These are phyloP conservation scores for Albatrellus ellisii DNA, from an alignment of 768 basidiomycete genomes.

Conservation along the genomic window DNA sequence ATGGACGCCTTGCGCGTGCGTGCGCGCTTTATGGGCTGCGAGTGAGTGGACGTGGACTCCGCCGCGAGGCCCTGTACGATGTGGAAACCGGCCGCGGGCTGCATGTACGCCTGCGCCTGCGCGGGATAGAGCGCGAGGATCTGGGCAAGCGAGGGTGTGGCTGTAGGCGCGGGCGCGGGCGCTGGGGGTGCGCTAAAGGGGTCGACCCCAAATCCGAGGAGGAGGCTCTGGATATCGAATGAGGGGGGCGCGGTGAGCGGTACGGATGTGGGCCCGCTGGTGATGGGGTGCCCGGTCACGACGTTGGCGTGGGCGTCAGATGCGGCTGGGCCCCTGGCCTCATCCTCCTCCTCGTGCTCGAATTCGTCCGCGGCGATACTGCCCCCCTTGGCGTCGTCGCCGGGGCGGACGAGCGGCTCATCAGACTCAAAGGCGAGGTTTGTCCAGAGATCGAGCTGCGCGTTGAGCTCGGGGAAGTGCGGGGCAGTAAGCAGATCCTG, in stretches of 20 bases:
- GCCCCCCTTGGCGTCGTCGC: conserved; percentile 17
- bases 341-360: conserved; percentile 14
- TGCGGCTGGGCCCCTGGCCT: conserved; percentile 20
- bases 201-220: conserved; percentile 28
- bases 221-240: conserved; percentile 29
- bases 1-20: conserved; percentile 32
- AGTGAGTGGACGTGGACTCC: no score
- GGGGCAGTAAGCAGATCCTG: conserved; percentile 52
- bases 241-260: conserved; percentile 16
- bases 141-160: conserved; percentile 50
- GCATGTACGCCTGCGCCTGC: neutral
- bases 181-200: conserved; percentile 24
- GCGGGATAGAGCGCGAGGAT: conserved; percentile 45
- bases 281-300: conserved; percentile 33
- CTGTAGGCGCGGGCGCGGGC: conserved; percentile 20
- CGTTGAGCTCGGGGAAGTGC: conserved; percentile 59
- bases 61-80: no score
- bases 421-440: conserved; percentile 70
- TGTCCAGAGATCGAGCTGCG: conserved; percentile 77
- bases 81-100: conserved; percentile 3
- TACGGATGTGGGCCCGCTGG: conserved; percentile 17
- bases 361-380: conserved; percentile 24
- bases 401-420: conserved; percentile 36
- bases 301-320: conserved; percentile 49
- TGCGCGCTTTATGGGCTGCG: no score